Conservation (phyloP, 2,329 filamentous ascomycete genomes). For the Pseudogymnoascus sp. region DNA sequence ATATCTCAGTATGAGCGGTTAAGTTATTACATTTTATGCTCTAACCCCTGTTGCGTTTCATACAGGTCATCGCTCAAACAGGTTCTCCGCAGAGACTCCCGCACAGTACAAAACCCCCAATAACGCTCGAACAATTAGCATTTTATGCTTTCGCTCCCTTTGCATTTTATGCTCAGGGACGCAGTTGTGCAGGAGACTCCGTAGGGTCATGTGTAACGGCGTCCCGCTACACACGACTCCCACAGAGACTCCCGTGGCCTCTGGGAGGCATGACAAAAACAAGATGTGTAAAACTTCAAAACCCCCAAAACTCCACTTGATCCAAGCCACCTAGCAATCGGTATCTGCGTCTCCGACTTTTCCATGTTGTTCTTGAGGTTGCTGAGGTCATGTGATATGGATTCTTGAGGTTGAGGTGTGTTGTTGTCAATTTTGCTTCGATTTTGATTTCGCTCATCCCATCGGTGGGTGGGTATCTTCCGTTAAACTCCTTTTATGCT, state of each 20-base stretch:
- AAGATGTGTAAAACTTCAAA: background rate
- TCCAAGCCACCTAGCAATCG: background rate
- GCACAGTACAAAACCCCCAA: background rate
- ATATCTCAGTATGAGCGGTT: background rate
- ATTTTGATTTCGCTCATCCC: background rate
- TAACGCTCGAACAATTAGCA: background rate
- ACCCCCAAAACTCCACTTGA: background rate
- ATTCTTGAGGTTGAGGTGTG: background rate
- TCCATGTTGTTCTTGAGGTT: background rate
- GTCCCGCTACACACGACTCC: background rate
- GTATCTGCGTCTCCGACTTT: background rate
- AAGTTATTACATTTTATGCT: background rate
- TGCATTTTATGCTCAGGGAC: conserved; percentile 5
- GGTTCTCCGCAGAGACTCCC: conserved; percentile 2
- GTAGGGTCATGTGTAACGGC: background rate
- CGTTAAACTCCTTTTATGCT: background rate
- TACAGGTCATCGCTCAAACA: background rate
- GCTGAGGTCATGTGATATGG: background rate
- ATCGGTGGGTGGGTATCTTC: background rate
- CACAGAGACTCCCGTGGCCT: background rate
- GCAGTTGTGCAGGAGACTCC: background rate
- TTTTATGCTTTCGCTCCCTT: background rate
- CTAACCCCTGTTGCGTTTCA: conserved; percentile 4
- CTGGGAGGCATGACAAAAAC: background rate
- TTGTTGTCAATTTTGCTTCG: background rate